A percentile compares a stretch with the other conserved stretches of the same genome.
phyloP scores from a whole-genome alignment of 106 monocot genomes.

The Phalaenopsis equestris region DNA sequence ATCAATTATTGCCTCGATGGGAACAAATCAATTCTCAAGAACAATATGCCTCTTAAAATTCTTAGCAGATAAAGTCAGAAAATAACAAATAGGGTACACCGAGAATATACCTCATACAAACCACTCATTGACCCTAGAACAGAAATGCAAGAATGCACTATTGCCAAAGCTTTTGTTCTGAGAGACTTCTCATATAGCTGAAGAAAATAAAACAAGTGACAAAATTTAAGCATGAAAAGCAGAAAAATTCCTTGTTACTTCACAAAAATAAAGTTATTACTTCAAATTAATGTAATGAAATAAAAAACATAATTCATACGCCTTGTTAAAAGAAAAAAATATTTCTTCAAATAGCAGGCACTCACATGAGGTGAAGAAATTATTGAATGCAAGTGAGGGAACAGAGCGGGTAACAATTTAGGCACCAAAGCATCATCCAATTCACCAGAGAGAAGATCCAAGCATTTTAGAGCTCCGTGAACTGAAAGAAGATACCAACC shows the following conservation, averaged over 20 bases:
- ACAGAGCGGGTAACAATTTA: slow-evolving; percentile 65
- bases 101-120: slow-evolving; percentile 60
- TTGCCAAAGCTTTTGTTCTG: slow-evolving; percentile 78
- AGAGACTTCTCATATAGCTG: slow-evolving; percentile 81
- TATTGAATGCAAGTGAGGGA: slow-evolving; percentile 65
- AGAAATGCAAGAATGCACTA: slow-evolving; percentile 78
- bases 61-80: background rate
- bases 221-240: background rate
- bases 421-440: slow-evolving; percentile 84
- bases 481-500: slow-evolving; percentile 33
- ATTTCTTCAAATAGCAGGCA: slow-evolving; percentile 6
- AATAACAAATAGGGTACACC: background rate
- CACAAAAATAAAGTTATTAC: background rate
- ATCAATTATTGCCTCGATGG: slow-evolving; percentile 1
- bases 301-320: background rate
- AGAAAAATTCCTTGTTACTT: background rate
- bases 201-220: slow-evolving; percentile 6
- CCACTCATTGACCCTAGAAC: slow-evolving; percentile 83
- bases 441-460: slow-evolving; percentile 79
- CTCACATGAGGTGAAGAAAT: slow-evolving; percentile 79
- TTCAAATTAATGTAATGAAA: background rate
- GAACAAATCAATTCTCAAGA: background rate
- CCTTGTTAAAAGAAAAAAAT: background rate
- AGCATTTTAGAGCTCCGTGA: slow-evolving; percentile 75
- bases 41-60: slow-evolving; percentile 1